Conservation (phyloP, 2,329 filamentous ascomycete species). For the Nemania serpens region DNA sequence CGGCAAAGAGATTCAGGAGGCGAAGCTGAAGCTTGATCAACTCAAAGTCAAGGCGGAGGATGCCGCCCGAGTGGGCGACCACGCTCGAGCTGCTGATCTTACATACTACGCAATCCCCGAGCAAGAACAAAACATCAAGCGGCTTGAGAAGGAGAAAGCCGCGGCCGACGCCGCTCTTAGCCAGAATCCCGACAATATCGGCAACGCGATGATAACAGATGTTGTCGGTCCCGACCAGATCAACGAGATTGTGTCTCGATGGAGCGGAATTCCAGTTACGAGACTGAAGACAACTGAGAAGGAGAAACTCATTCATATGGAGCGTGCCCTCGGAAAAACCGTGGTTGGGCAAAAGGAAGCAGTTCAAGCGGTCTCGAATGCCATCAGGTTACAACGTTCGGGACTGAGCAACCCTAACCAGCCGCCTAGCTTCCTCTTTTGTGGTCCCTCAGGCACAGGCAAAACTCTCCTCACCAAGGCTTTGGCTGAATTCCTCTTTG, state of each 20-base stretch:
- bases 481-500: constrained; percentile 95
- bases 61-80: constrained; percentile 84
- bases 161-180: constrained; percentile 75
- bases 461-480: constrained; percentile 98
- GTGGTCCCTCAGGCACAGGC: constrained; percentile 95
- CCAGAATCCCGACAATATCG: constrained; percentile 52
- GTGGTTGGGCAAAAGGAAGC: constrained; percentile 96
- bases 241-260: constrained; percentile 95
- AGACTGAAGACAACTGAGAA: constrained; percentile 94
- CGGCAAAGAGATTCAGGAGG: constrained; percentile 89
- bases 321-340: constrained; percentile 78
- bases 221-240: constrained; percentile 96
- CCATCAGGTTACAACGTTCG: constrained; percentile 92
- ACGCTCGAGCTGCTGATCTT: constrained; percentile 86
- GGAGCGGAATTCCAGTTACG: constrained; percentile 98
- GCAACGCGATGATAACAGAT: constrained; percentile 82
- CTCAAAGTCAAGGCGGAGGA: constrained; percentile 92
- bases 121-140: constrained; percentile 77
- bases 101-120: constrained; percentile 98
- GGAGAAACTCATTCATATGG: constrained; percentile 98
- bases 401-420: constrained; percentile 95
- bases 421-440: constrained; percentile 97
- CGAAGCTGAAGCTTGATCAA: constrained; percentile 91
- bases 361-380: constrained; percentile 89
- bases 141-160: constrained; percentile 79